Conservation (phyloP, 306 rosid genomes). For the Cicer bijugum region DNA sequence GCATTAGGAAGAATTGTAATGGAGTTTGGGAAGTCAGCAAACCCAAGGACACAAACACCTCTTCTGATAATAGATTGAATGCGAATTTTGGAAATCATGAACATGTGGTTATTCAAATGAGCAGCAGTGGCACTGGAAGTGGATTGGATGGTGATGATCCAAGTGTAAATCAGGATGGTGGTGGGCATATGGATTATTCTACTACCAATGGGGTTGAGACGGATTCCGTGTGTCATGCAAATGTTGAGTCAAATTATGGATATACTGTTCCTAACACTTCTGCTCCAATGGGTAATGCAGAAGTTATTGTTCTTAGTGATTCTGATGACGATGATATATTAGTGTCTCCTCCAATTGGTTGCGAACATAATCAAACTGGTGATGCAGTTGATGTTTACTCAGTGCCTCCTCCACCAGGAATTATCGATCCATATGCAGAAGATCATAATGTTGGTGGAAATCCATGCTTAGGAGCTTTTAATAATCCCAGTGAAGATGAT, state of each 20-base stretch:
- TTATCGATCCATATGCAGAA: slow-evolving; percentile 64
- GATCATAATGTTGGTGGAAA: slow-evolving; percentile 69
- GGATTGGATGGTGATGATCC: slow-evolving; percentile 90
- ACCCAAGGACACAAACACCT: slow-evolving; percentile 67
- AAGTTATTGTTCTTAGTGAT: slow-evolving; percentile 87
- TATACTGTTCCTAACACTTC: slow-evolving; percentile 55
- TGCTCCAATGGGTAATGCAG: slow-evolving; percentile 61
- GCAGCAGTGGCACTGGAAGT: slow-evolving; percentile 93
- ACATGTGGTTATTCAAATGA: slow-evolving; percentile 84
- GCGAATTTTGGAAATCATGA: slow-evolving; percentile 63
- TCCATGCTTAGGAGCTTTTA: slow-evolving; percentile 74
- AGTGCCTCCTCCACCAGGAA: slow-evolving; percentile 62
- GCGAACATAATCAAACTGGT: slow-evolving; percentile 55
- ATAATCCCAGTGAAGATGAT: slow-evolving; percentile 62
- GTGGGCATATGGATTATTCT: slow-evolving; percentile 65
- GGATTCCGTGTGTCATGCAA: slow-evolving; percentile 63
- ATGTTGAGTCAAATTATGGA: slow-evolving; percentile 73
- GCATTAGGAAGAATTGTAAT: slow-evolving; percentile 72
- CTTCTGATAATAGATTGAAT: slow-evolving; percentile 63
- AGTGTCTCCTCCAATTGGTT: slow-evolving; percentile 56
- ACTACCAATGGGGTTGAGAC: slow-evolving; percentile 75
- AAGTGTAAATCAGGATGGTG: slow-evolving; percentile 86
- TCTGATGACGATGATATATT: slow-evolving; percentile 77
- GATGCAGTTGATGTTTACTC: slow-evolving; percentile 60
- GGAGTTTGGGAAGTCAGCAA: slow-evolving; percentile 89